phyloP scores from a whole-genome alignment of 2,329 filamentous ascomycete species.

The Trichoderma gracile region DNA sequence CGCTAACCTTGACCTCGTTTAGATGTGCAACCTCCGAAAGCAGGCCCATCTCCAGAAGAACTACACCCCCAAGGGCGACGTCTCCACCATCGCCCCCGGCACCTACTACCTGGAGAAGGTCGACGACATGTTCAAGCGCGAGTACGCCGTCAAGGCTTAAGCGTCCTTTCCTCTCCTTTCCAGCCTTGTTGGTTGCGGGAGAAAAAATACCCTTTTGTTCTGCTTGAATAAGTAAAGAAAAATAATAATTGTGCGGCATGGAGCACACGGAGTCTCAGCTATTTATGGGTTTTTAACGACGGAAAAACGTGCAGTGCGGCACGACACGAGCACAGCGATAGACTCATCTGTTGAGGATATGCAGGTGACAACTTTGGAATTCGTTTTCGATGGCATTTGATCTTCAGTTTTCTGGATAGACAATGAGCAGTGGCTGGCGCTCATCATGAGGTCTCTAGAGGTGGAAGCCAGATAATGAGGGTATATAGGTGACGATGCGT shows the following conservation, averaged over 20 bases:
- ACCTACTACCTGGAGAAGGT: slow-evolving; percentile 80
- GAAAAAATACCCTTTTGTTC: background rate
- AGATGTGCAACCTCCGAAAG: slow-evolving; percentile 78
- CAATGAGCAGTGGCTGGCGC: slow-evolving; percentile 2
- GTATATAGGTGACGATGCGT: background rate
- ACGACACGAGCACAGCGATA: slow-evolving; percentile 25
- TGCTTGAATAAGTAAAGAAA: slow-evolving; percentile 9
- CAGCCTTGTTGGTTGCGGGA: background rate
- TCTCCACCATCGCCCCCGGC: slow-evolving; percentile 64
- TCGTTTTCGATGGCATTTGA: background rate
- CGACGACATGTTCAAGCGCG: slow-evolving; percentile 83
- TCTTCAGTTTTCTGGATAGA: slow-evolving; percentile 23
- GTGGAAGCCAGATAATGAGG: background rate
- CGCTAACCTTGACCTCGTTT: background rate
- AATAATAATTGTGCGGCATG: slow-evolving; percentile 20
- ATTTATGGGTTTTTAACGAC: background rate
- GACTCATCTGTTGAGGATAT: slow-evolving; percentile 23
- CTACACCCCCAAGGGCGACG: slow-evolving; percentile 68
- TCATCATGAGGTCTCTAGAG: slow-evolving; percentile 25
- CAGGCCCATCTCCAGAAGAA: slow-evolving; percentile 81
- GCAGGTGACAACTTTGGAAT: slow-evolving; percentile 18
- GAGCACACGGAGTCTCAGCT: slow-evolving; percentile 14
- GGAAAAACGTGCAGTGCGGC: slow-evolving; percentile 8
- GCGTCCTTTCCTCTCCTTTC: background rate
- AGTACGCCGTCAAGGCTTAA: slow-evolving; percentile 74